These are phyloP conservation scores for Cadophora sp. DNA, from an alignment of 2,329 filamentous ascomycete species.

Conservation along the genomic window DNA sequence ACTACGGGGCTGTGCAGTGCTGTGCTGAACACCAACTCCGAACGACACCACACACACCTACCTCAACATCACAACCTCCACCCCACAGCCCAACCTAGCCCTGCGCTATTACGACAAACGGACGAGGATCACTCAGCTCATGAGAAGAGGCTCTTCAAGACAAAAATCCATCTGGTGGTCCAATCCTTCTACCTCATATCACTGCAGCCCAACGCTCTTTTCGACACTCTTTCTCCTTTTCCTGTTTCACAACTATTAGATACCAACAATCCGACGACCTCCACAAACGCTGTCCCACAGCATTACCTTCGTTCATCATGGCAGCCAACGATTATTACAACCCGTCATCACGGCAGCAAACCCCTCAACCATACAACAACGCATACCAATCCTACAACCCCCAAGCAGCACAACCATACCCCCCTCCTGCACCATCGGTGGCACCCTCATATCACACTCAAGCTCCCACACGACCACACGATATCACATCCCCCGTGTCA, in stretches of 20 bases:
- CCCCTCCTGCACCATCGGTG: slow-evolving; percentile 21
- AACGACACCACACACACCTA: neutral
- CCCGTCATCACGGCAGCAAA: slow-evolving; percentile 31
- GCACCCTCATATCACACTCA: slow-evolving; percentile 40
- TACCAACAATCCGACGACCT: neutral
- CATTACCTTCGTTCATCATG: slow-evolving; percentile 31
- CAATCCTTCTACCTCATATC: neutral
- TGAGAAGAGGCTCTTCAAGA: slow-evolving; percentile 1
- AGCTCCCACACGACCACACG: slow-evolving; percentile 28
- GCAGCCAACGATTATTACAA: slow-evolving; percentile 44
- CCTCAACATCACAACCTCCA: slow-evolving; percentile 8
- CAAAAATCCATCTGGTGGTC: neutral
- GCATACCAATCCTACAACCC: slow-evolving; percentile 31
- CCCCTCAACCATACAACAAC: slow-evolving; percentile 28
- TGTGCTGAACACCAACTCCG: neutral
- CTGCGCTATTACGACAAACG: slow-evolving; percentile 10
- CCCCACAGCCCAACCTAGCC: slow-evolving; percentile 13
- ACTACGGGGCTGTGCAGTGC: neutral
- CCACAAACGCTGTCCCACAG: slow-evolving; percentile 6
- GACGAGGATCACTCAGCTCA: slow-evolving; percentile 11
- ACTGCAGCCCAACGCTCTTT: neutral
- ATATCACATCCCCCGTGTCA: slow-evolving; percentile 48
- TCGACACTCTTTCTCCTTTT: neutral
- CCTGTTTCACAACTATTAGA: slow-evolving; percentile 8
- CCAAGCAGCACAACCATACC: slow-evolving; percentile 19